Evolutionary conservation across 164 flowering plant species (phyloP), one percentile per base, ranked within the genome.

Genomic region (Aristolochia fimbriata): DNA sequence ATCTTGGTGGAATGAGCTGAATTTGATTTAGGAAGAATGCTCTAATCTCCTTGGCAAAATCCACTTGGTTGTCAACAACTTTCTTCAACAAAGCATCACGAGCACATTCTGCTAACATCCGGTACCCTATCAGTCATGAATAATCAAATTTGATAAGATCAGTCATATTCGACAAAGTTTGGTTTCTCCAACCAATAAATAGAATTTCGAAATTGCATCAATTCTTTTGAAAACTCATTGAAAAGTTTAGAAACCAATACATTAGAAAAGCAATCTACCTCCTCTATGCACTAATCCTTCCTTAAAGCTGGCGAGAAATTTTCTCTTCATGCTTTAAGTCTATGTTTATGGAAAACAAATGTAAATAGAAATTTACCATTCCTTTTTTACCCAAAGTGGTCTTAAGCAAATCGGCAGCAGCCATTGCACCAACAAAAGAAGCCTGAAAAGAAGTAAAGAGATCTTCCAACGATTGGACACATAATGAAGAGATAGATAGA

Each of bases 381-480:
- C 99, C 99, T 73, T 90, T 93, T 0, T 97, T 96, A 17, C 97
- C 99, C 30, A 93, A 73, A n/a, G 99, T 93, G 63, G 96, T 85
- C 78, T 93, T 93, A 47, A 93, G 88, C 80, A 93, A 72, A 73
- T 93, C 99, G 55, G 94, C 91, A 71, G 88, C 86, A 2, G 99
- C 97, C 95, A 90, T 81, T 0, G 96, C 99, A 56, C 99, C 99
- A 76, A 94, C 61, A 76, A 90, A 91, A n/a, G 93, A 86, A 20
- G 96, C 81, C 99, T 90, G 62, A 23, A 59, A 24, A 5, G 5
- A 63, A 59, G 19, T 59, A 48, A 51, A 23, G 17, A 22, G 22
- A 56, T 25, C 31, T 33, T 22, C 0, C 19, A 56, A 24, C 19
- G 6, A 15, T 10, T 15, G 45, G 12, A 53, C 30, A 53, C 17